phyloP scores from a whole-genome alignment of 768 basidiomycete species.

The Dentipellis fragilis region DNA sequence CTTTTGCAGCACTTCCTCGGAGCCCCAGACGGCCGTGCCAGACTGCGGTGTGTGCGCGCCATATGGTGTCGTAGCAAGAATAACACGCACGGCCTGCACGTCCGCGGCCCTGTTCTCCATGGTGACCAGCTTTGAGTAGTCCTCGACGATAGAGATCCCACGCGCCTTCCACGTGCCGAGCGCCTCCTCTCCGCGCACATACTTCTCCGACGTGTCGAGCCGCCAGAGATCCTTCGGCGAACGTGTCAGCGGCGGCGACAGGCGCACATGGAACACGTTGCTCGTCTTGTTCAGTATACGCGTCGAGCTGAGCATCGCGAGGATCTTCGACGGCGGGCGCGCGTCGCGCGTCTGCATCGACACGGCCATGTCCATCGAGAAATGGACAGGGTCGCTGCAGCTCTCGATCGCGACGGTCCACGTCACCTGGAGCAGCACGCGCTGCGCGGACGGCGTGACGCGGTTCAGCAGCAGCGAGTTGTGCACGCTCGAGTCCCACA shows the following conservation, averaged over 20 bases:
- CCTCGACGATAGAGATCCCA: constrained; percentile 82
- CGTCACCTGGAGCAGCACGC: constrained; percentile 66
- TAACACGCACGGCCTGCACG: constrained; percentile 79
- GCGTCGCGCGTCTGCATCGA: constrained; percentile 80
- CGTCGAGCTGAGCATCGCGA: constrained; percentile 67
- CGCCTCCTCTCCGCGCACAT: constrained; percentile 85
- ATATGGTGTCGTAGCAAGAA: constrained; percentile 46
- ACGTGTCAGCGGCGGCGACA: constrained; percentile 78
- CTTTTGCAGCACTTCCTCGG: constrained; percentile 53
- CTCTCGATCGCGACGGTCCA: constrained; percentile 78
- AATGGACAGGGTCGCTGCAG: constrained; percentile 79
- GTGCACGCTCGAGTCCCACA: constrained; percentile 94
- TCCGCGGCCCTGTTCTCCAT: constrained; percentile 75
- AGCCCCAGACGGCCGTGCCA: constrained; percentile 54
- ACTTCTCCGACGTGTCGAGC: constrained; percentile 89
- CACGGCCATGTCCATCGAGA: constrained; percentile 80
- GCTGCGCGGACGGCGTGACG: constrained; percentile 68
- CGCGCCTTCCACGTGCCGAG: constrained; percentile 80
- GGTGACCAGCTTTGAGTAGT: constrained; percentile 62
- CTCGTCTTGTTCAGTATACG: constrained; percentile 74
- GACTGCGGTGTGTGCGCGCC: constrained; percentile 35
- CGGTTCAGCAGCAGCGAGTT: constrained; percentile 79
- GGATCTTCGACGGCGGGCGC: constrained; percentile 67
- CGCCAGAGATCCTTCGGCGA: constrained; percentile 89
- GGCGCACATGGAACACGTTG: constrained; percentile 71